Evolutionary conservation across 129 eudicot species (phyloP), one percentile per base, ranked within the genome.

Genomic region (Flaveria brownii): DNA sequence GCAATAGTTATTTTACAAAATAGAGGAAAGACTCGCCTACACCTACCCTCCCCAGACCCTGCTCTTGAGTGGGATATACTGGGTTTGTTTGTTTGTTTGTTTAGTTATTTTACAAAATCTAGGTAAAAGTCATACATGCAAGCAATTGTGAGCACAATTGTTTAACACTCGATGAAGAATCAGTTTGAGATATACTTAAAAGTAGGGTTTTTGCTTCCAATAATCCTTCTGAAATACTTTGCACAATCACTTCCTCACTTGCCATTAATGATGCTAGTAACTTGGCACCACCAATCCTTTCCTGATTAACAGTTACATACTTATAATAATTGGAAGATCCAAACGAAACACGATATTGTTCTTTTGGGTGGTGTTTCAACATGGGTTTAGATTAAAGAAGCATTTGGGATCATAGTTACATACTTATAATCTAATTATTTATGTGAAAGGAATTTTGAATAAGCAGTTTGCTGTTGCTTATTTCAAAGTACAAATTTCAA

Each of bases 211-310:
- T 88, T 17, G 96, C 97, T 72, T 90, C 92, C 23, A 88, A 25
- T 30, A 93, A 60, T 16, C 89, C 95, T 9, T 52, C 72, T 7
- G 92, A 78, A 57, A 93, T 81, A 71, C 91, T 87, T 77, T 83
- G 80, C 26, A 90, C 77, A 26, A 88, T 83, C 28, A 7, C 57
- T 70, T 88, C 96, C 20, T 90, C 98, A 61, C 91, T 84, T 60
- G 92, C 97, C 97, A 93, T 90, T 10, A 93, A 84, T 49, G 95
- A 79, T 9, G 90, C 87, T 59, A 90, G 76, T 73, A 93, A 73
- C 84, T 85, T 93, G 63, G 91, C 96, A 55, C 95, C 98, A 7
- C 87, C 89, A 77, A 90, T 73, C 82, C 81, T 82, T 77, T 90
- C 98, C 98, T 93, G 81, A 25, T 42, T 9, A 80, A 63, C 41